Evolutionary conservation across 2,329 filamentous ascomycete genomes (phyloP).

Genomic region (Metarhizium brunneum): DNA sequence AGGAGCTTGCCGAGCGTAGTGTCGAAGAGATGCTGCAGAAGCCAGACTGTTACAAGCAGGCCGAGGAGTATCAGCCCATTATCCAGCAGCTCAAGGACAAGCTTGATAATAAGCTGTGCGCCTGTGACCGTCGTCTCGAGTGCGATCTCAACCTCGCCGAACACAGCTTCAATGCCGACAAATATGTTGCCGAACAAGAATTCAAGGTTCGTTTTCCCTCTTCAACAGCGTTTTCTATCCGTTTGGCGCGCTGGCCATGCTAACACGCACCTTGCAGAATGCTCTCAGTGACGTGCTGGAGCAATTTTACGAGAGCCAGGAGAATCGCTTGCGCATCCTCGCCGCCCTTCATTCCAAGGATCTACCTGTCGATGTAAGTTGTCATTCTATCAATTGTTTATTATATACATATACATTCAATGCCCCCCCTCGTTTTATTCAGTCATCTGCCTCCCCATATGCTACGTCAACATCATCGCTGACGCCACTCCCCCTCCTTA

Average conservation of each 20-base stretch:
- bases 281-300: slow-evolving; percentile 28
- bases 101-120: slow-evolving; percentile 20
- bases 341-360: slow-evolving; percentile 31
- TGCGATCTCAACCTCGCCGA: slow-evolving; percentile 28
- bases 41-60: slow-evolving; percentile 41
- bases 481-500: slow-evolving; percentile 11
- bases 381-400: background rate
- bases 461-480: background rate
- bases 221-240: background rate
- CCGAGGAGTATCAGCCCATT: slow-evolving; percentile 42
- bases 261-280: slow-evolving; percentile 18
- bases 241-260: background rate
- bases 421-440: background rate
- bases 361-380: slow-evolving; percentile 39
- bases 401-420: background rate
- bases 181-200: slow-evolving; percentile 24
- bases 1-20: slow-evolving; percentile 53
- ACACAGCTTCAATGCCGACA: slow-evolving; percentile 23
- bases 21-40: slow-evolving; percentile 48
- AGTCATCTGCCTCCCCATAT: background rate
- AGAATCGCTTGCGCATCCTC: slow-evolving; percentile 36
- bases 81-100: slow-evolving; percentile 36
- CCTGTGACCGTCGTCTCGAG: slow-evolving; percentile 23
- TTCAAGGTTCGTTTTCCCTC: slow-evolving; percentile 26
- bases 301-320: slow-evolving; percentile 34